phyloP scores from a whole-genome alignment of 2,329 filamentous ascomycete genomes.

The Penicillium sp. region DNA sequence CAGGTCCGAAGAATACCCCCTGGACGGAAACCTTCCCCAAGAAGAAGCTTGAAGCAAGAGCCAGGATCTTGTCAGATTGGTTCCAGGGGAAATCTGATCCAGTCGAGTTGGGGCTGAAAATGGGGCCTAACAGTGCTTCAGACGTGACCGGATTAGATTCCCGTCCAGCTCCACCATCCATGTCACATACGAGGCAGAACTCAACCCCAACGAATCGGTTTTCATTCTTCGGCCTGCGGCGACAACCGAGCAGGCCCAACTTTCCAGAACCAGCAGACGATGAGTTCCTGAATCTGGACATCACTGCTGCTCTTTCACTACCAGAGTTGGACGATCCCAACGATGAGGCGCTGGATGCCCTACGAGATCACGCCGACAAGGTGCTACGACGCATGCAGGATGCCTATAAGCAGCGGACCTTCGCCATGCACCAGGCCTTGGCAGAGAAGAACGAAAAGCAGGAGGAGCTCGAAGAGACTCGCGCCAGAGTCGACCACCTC shows the following conservation, averaged over 20 bases:
- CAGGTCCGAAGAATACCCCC: constrained; percentile 9
- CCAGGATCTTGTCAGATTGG: constrained; percentile 47
- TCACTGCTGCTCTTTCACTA: constrained; percentile 54
- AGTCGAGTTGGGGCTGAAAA: constrained; percentile 43
- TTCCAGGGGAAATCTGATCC: constrained; percentile 53
- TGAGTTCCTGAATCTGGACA: constrained; percentile 54
- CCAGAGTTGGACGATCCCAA: constrained; percentile 48
- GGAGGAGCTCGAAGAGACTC: constrained; percentile 61
- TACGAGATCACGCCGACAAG: constrained; percentile 56
- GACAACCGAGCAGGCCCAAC: constrained; percentile 25
- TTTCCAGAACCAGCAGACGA: constrained; percentile 45
- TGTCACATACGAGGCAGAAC: constrained; percentile 15
- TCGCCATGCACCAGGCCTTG: constrained; percentile 49
- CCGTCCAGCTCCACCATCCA: constrained; percentile 4
- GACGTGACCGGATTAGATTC: constrained; percentile 13
- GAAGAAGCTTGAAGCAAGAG: constrained; percentile 31
- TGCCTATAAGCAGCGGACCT: constrained; percentile 53
- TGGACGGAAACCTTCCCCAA: constrained; percentile 27
- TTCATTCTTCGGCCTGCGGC: constrained; percentile 42
- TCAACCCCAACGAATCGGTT: constrained; percentile 34
- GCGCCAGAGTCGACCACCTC: constrained; percentile 55
- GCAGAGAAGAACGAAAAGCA: constrained; percentile 56
- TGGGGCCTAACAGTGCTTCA: constrained; percentile 17
- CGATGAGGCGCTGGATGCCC: constrained; percentile 55
- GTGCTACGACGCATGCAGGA: constrained; percentile 54